phyloP scores from a whole-genome alignment of 2,329 filamentous ascomycete genomes.

The Nigrospora sphaerica region DNA sequence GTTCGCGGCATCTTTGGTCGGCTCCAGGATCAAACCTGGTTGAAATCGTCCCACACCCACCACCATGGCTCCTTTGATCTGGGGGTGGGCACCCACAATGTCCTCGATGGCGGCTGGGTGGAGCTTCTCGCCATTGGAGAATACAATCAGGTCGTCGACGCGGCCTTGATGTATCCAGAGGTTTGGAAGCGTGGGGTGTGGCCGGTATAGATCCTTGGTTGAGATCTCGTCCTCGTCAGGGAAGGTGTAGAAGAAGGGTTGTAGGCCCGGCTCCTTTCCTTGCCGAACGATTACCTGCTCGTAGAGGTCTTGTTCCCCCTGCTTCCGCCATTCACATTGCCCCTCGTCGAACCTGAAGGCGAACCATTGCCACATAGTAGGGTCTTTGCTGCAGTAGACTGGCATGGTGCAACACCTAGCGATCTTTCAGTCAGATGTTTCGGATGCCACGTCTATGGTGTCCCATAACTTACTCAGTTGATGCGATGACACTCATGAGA shows the following conservation, averaged over 20 bases:
- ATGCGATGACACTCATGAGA: slow-evolving; percentile 28
- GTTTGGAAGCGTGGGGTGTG: slow-evolving; percentile 14
- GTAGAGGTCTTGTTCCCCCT: slow-evolving; percentile 7
- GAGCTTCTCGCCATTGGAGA: slow-evolving; percentile 22
- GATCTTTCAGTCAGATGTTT: slow-evolving; percentile 4
- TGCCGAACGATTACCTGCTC: slow-evolving; percentile 16
- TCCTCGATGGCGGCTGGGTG: slow-evolving; percentile 21
- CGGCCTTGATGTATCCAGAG: slow-evolving; percentile 18
- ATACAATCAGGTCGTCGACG: slow-evolving; percentile 22
- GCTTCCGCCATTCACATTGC: slow-evolving; percentile 31
- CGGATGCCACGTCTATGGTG: background rate
- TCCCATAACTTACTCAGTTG: slow-evolving; percentile 30
- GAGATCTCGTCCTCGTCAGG: slow-evolving; percentile 13
- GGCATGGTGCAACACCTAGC: slow-evolving; percentile 26
- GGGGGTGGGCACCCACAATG: slow-evolving; percentile 27
- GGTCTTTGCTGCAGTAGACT: slow-evolving; percentile 23
- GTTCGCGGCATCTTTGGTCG: slow-evolving; percentile 15
- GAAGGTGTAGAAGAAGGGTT: slow-evolving; percentile 9
- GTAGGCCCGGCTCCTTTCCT: slow-evolving; percentile 5
- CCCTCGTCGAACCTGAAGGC: slow-evolving; percentile 30
- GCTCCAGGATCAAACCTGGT: slow-evolving; percentile 40
- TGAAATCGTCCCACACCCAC: slow-evolving; percentile 40
- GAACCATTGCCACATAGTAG: slow-evolving; percentile 34
- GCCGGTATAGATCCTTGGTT: slow-evolving; percentile 15
- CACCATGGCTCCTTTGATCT: slow-evolving; percentile 33